Evolutionary conservation across 31 red algal genomes (phyloP).

Genomic region (Odonthalia washingtoniensis): DNA sequence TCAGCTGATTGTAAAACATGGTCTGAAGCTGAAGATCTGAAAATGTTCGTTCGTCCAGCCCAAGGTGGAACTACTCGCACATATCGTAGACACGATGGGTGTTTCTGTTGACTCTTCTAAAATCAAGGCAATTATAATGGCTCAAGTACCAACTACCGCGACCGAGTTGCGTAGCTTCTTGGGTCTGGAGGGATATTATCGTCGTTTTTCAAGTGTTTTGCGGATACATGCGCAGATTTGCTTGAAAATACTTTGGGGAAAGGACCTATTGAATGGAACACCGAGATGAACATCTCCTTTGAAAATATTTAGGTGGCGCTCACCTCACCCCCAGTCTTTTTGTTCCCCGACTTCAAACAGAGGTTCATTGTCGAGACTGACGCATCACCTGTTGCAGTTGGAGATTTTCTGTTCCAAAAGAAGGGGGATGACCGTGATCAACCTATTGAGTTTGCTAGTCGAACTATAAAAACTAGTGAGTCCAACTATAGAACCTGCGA

Average conservation of each 20-base stretch:
- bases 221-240: neutral
- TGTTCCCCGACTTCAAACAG: neutral
- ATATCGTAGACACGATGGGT: neutral
- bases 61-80: too few species aligned
- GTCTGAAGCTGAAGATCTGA: too few species aligned
- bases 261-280: neutral
- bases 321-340: constrained; percentile 17
- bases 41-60: too few species aligned
- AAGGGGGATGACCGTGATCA: neutral
- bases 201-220: neutral
- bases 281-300: too few species aligned
- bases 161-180: neutral
- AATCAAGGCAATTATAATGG: neutral
- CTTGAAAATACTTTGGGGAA: neutral
- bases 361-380: too few species aligned
- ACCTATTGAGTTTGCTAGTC: neutral
- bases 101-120: neutral
- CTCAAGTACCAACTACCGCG: neutral
- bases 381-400: too few species aligned
- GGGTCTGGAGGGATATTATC: neutral
- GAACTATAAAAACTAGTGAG: constrained; percentile 23
- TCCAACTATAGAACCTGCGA: constrained; percentile 36
- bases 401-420: too few species aligned
- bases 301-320: constrained; percentile 24
- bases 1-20: too few species aligned